phyloP scores from a whole-genome alignment of 2,329 filamentous ascomycete genomes.

The Davidsoniella neocaledoniae region DNA sequence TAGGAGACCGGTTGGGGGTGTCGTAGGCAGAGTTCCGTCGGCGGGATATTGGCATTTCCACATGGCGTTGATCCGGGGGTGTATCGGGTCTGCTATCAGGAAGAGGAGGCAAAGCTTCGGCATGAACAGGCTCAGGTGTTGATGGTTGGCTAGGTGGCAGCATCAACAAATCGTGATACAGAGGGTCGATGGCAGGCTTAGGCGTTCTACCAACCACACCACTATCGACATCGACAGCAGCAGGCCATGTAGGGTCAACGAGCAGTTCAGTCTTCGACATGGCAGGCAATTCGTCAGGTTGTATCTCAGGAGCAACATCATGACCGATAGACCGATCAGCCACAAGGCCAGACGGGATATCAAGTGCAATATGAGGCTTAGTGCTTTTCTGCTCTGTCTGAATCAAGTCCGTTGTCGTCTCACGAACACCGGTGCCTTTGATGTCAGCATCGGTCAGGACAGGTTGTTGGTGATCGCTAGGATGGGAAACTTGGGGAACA shows the following conservation, averaged over 20 bases:
- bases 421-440: constrained; percentile 52
- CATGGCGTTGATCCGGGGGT: constrained; percentile 17
- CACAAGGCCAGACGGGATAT: neutral
- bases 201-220: constrained; percentile 28
- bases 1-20: constrained; percentile 25
- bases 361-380: neutral
- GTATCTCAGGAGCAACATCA: no score
- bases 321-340: no score
- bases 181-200: constrained; percentile 49
- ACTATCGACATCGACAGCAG: no score
- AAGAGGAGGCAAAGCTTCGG: constrained; percentile 31
- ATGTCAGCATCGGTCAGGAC: constrained; percentile 59
- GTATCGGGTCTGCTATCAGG: constrained; percentile 45
- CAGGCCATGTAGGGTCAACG: no score
- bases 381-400: neutral
- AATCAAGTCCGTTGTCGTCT: neutral
- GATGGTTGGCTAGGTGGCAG: constrained; percentile 43
- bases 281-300: no score
- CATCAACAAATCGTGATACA: constrained; percentile 47
- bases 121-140: constrained; percentile 25
- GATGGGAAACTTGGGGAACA: neutral
- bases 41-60: neutral
- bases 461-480: constrained; percentile 30
- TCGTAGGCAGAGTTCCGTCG: constrained; percentile 4
- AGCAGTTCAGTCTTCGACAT: no score